Evolutionary conservation across 108 stramenopile species (phyloP).

Genomic region (Aurantiochytrium sp.): DNA sequence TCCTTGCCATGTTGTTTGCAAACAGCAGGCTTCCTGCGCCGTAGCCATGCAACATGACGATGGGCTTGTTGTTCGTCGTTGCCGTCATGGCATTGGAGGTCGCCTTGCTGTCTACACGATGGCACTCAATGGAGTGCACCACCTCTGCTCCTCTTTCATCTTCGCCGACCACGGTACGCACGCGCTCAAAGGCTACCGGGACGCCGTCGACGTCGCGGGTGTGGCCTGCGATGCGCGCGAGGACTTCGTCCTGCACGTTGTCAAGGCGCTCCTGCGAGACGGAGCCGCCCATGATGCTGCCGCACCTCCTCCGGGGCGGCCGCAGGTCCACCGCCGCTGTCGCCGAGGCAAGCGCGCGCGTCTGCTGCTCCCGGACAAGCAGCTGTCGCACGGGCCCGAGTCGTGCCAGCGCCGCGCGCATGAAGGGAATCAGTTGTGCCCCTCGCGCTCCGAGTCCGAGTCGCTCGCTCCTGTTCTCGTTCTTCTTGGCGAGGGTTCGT

Average conservation of each 20-base stretch:
- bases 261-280: background rate
- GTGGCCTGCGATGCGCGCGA: background rate
- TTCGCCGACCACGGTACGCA: background rate
- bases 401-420: too few species aligned
- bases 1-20: background rate
- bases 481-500: too few species aligned
- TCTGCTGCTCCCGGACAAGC: too few species aligned
- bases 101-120: background rate
- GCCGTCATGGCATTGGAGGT: background rate
- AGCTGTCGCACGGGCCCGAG: too few species aligned
- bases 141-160: background rate
- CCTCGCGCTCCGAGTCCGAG: too few species aligned
- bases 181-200: background rate
- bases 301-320: too few species aligned
- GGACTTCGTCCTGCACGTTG: background rate
- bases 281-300: background rate
- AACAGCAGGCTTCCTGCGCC: background rate
- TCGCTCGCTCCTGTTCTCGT: too few species aligned
- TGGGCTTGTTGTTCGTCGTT: background rate
- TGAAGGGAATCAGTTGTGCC: too few species aligned
- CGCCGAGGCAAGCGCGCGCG: too few species aligned
- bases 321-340: too few species aligned
- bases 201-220: background rate
- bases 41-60: slow-evolving; percentile 13
- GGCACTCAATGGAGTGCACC: background rate